These are phyloP conservation scores for Penicillium herquei DNA, from an alignment of 495 filamentous ascomycete species.

Conservation along the genomic window DNA sequence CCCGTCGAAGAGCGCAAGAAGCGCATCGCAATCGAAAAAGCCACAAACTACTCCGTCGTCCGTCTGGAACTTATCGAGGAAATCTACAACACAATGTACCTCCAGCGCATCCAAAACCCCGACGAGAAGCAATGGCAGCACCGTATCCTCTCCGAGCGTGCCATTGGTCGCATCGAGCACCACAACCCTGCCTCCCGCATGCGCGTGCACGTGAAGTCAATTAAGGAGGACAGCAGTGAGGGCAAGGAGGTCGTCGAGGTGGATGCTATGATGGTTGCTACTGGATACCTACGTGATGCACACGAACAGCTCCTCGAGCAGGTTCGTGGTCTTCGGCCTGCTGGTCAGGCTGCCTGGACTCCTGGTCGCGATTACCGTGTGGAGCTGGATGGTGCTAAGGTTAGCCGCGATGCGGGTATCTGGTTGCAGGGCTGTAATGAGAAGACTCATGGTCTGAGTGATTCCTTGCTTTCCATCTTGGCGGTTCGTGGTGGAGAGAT, in stretches of 20 bases:
- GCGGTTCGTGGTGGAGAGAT: slow-evolving; percentile 75
- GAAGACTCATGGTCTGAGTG: slow-evolving; percentile 82
- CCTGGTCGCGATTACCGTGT: slow-evolving; percentile 70
- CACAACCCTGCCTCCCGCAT: slow-evolving; percentile 41
- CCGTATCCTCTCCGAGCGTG: slow-evolving; percentile 67
- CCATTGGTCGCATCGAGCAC: slow-evolving; percentile 58
- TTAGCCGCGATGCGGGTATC: slow-evolving; percentile 64
- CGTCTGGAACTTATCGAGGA: slow-evolving; percentile 81
- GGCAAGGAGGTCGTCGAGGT: slow-evolving; percentile 63
- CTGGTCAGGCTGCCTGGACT: slow-evolving; percentile 36
- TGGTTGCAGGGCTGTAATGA: slow-evolving; percentile 97
- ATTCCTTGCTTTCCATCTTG: slow-evolving; percentile 75
- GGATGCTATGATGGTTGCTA: slow-evolving; percentile 81
- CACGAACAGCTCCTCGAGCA: slow-evolving; percentile 76
- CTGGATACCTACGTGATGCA: slow-evolving; percentile 76
- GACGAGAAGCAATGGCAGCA: slow-evolving; percentile 76
- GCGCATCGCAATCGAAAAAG: slow-evolving; percentile 62
- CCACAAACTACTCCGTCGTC: slow-evolving; percentile 94
- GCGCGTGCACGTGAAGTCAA: slow-evolving; percentile 35
- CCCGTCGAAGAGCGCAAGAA: slow-evolving; percentile 58
- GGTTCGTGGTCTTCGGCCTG: slow-evolving; percentile 60
- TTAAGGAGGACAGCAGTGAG: slow-evolving; percentile 25
- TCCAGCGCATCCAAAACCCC: slow-evolving; percentile 69
- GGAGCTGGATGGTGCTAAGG: slow-evolving; percentile 60
- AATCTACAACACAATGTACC: slow-evolving; percentile 80